Evolutionary conservation across 306 rosid species (phyloP).

Genomic region (Quercus engelmannii): DNA sequence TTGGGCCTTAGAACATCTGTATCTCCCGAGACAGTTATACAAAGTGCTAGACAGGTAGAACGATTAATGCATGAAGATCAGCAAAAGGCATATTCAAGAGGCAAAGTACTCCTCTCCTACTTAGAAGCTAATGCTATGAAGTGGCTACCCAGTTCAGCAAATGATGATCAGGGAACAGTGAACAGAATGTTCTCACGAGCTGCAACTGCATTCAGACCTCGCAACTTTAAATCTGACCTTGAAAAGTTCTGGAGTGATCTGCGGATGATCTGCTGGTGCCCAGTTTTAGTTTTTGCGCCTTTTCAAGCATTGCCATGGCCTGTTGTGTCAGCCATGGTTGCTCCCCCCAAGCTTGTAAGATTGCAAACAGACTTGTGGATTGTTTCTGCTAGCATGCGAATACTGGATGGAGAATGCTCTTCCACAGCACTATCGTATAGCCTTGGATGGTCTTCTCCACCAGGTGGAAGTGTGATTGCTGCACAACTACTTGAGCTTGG

Average conservation of each 20-base stretch:
- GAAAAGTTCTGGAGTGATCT: conserved; percentile 89
- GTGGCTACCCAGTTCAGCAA: conserved; percentile 72
- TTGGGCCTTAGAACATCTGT: conserved; percentile 88
- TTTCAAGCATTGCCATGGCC: conserved; percentile 91
- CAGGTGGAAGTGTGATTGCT: conserved; percentile 93
- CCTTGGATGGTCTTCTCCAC: conserved; percentile 90
- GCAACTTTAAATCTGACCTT: conserved; percentile 65
- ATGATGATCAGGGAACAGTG: conserved; percentile 65
- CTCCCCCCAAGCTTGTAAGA: conserved; percentile 94
- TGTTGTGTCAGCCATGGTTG: conserved; percentile 76
- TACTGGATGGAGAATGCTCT: conserved; percentile 87
- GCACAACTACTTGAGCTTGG: conserved; percentile 96
- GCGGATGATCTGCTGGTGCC: conserved; percentile 85
- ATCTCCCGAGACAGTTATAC: conserved; percentile 68
- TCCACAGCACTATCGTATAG: conserved; percentile 72
- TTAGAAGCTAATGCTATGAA: conserved; percentile 89
- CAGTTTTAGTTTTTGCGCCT: conserved; percentile 73
- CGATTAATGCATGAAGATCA: conserved; percentile 74
- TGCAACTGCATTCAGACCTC: conserved; percentile 62
- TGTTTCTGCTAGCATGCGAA: conserved; percentile 96
- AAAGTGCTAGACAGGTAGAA: conserved; percentile 78
- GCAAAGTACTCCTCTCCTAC: conserved; percentile 82
- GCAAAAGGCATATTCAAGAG: conserved; percentile 67
- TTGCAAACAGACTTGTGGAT: conserved; percentile 79
- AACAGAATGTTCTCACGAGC: conserved; percentile 76